A percentile compares a stretch with the other conserved stretches of the same genome.
Evolutionary conservation across 768 basidiomycete species (phyloP).

Genomic region (Auricularia auricula-judae): DNA sequence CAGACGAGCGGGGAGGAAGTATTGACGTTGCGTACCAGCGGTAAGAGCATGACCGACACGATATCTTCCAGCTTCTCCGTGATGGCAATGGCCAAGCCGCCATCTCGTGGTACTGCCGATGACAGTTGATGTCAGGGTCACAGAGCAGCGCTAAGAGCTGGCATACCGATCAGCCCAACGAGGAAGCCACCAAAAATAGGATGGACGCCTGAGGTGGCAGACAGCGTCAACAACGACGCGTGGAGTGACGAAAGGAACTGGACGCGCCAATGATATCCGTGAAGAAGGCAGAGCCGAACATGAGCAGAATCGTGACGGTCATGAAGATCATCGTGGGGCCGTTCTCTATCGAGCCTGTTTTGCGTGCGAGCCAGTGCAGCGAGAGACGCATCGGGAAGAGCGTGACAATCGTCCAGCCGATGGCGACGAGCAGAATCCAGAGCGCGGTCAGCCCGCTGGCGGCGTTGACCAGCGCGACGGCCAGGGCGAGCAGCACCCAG

Average conservation of each 20-base stretch:
- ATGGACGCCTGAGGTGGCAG: slow-evolving; percentile 35
- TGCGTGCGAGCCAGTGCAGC: slow-evolving; percentile 61
- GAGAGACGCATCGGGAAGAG: slow-evolving; percentile 51
- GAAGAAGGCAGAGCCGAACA: slow-evolving; percentile 85
- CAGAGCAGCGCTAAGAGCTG: background rate
- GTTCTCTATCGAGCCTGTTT: slow-evolving; percentile 69
- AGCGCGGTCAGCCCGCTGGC: slow-evolving; percentile 73
- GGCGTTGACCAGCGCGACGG: slow-evolving; percentile 86
- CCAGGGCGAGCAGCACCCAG: slow-evolving; percentile 83
- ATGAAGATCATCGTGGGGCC: slow-evolving; percentile 85
- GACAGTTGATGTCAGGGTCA: background rate
- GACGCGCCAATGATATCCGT: slow-evolving; percentile 66
- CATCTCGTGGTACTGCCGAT: slow-evolving; percentile 75
- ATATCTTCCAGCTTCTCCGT: slow-evolving; percentile 96
- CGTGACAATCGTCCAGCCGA: slow-evolving; percentile 74
- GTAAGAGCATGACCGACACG: slow-evolving; percentile 81
- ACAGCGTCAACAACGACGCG: background rate
- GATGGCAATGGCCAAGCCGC: slow-evolving; percentile 74
- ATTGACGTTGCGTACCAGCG: slow-evolving; percentile 34
- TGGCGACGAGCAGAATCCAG: slow-evolving; percentile 68
- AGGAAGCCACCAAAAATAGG: slow-evolving; percentile 65
- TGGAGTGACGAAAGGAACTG: background rate
- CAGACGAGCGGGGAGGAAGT: background rate
- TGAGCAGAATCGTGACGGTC: slow-evolving; percentile 67
- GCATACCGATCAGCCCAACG: background rate